These are phyloP conservation scores for Tylopilus cervinicoccineus DNA, from an alignment of 768 basidiomycete species.

Conservation along the genomic window DNA sequence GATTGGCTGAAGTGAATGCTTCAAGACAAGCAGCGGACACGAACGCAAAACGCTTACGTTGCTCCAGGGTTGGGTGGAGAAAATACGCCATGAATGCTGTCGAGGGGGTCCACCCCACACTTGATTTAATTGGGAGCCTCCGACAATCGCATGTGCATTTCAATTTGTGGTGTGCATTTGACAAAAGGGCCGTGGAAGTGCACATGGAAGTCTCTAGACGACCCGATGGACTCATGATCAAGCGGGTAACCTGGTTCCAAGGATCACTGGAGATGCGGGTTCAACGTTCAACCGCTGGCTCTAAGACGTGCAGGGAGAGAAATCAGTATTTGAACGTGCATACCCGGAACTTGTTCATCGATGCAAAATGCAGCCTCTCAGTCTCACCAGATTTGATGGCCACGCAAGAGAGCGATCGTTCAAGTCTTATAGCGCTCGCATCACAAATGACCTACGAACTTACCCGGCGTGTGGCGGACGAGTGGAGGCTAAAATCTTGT, in stretches of 20 bases:
- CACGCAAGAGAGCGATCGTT: too few relatives aligned
- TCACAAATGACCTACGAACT: background rate
- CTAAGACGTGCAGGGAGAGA: background rate
- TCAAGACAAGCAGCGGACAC: conserved; percentile 1
- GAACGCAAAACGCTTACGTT: conserved; percentile 5
- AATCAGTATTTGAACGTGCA: background rate
- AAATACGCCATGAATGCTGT: conserved; percentile 1
- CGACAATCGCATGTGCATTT: conserved; percentile 8
- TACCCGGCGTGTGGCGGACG: background rate
- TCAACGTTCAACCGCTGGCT: background rate
- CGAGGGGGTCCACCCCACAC: conserved; percentile 12
- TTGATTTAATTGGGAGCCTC: conserved; percentile 5
- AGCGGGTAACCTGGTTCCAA: background rate
- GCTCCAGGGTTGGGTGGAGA: conserved; percentile 4
- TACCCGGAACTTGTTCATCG: background rate
- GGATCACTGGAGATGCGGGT: background rate
- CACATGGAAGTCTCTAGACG: background rate
- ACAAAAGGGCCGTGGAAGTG: background rate
- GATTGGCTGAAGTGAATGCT: background rate
- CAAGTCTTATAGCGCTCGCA: background rate
- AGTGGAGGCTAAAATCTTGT: background rate
- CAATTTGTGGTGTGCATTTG: background rate
- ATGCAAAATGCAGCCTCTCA: too few relatives aligned
- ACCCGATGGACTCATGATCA: background rate
- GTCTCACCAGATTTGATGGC: too few relatives aligned